phyloP scores from a whole-genome alignment of 345 rosid species.

The thale cress (Arabidopsis thaliana) region TAIR10.1 NC_003070.9:25193501-25194000 shows the following conservation, averaged over 20 bases:
- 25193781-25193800: conserved; percentile 22
- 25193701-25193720: neutral
- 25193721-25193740: neutral
- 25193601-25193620: neutral
- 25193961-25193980: conserved; percentile 79
- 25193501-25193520: neutral
- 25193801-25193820: neutral
- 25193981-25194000: conserved; percentile 92
- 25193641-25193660: neutral
- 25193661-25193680: neutral
- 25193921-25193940: conserved; percentile 75
- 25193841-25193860: conserved; percentile 88
- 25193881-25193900: conserved; percentile 89
- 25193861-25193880: conserved; percentile 97
- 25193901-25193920: conserved; percentile 84
- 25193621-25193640: neutral
- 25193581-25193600: neutral
- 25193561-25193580: neutral
- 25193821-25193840: conserved; percentile 32
- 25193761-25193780: neutral
- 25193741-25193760: neutral
- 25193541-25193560: neutral
- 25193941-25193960: conserved; percentile 77
- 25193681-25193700: neutral
- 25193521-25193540: neutral